phyloP scores from a whole-genome alignment of 345 rosid genomes.

The Triadica sebifera region DNA sequence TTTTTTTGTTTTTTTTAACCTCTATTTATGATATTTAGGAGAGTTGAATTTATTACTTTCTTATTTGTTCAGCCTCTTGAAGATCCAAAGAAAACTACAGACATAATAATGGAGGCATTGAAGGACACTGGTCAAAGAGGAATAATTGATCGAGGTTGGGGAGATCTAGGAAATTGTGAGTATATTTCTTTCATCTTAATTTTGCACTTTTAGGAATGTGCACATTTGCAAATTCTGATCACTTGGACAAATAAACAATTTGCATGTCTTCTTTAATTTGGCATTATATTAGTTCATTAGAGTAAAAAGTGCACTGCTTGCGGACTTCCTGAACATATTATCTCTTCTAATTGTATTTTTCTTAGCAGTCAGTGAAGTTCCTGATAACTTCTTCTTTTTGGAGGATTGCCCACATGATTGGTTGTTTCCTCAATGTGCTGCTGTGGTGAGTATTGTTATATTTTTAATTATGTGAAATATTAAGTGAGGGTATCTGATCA shows the following conservation, averaged over 20 bases:
- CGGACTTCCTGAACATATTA: not conserved
- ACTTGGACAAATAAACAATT: not conserved
- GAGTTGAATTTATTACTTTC: slow-evolving; percentile 7
- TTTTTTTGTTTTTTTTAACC: too few species aligned
- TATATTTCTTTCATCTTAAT: slow-evolving; percentile 18
- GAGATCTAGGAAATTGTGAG: slow-evolving; percentile 84
- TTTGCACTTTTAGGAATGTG: not conserved
- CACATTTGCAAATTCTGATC: slow-evolving; percentile 1
- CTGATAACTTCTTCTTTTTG: slow-evolving; percentile 64
- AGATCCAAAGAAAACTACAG: slow-evolving; percentile 71
- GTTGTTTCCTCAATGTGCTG: slow-evolving; percentile 97
- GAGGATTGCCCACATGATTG: slow-evolving; percentile 99
- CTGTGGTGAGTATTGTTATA: slow-evolving; percentile 58
- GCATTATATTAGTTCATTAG: not conserved
- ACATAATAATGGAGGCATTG: slow-evolving; percentile 77
- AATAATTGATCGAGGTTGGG: slow-evolving; percentile 94
- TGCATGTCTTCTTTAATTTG: not conserved
- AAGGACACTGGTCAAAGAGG: slow-evolving; percentile 87
- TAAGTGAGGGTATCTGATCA: not conserved
- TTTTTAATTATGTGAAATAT: not conserved
- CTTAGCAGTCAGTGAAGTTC: slow-evolving; percentile 67
- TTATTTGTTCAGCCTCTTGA: slow-evolving; percentile 96
- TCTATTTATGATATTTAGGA: not conserved
- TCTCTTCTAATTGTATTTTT: slow-evolving; percentile 9
- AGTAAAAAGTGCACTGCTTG: not conserved